phyloP scores from a whole-genome alignment of 768 basidiomycete genomes.

The Cubamyces lactineus region DNA sequence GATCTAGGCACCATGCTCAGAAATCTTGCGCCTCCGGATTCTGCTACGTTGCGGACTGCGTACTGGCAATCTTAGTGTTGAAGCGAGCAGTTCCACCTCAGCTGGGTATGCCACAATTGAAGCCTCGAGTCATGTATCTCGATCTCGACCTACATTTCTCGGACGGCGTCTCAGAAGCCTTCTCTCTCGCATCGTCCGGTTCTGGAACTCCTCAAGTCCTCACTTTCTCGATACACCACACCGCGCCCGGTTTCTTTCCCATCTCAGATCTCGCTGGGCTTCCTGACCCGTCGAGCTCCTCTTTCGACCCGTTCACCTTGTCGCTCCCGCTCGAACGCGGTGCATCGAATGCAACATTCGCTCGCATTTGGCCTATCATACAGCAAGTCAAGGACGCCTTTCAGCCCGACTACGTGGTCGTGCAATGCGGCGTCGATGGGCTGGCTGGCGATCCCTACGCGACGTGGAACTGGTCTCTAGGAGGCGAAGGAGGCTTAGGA shows the following conservation, averaged over 20 bases:
- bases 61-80: conserved; percentile 78
- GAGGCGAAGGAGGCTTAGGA: conserved; percentile 57
- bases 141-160: conserved; percentile 93
- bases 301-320: conserved; percentile 69
- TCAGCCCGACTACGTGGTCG: conserved; percentile 73
- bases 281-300: conserved; percentile 39
- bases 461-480: conserved; percentile 73
- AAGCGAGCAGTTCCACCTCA: conserved; percentile 40
- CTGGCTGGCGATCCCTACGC: conserved; percentile 83
- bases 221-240: conserved; percentile 85
- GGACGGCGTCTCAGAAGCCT: conserved; percentile 84
- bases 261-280: conserved; percentile 53
- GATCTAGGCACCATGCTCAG: conserved; percentile 76
- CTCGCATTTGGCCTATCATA: conserved; percentile 64
- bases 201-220: conserved; percentile 37
- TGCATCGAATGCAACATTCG: conserved; percentile 65
- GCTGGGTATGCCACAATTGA: conserved; percentile 28
- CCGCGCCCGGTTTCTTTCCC: conserved; percentile 86
- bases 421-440: conserved; percentile 89
- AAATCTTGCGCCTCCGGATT: conserved; percentile 83
- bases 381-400: conserved; percentile 64
- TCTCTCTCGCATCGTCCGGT: conserved; percentile 47
- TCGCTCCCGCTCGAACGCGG: conserved; percentile 80
- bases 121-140: conserved; percentile 81
- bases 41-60: conserved; percentile 92